These are phyloP conservation scores for Deinandra increscens DNA, from an alignment of 129 eudicot genomes.

Conservation along the genomic window DNA sequence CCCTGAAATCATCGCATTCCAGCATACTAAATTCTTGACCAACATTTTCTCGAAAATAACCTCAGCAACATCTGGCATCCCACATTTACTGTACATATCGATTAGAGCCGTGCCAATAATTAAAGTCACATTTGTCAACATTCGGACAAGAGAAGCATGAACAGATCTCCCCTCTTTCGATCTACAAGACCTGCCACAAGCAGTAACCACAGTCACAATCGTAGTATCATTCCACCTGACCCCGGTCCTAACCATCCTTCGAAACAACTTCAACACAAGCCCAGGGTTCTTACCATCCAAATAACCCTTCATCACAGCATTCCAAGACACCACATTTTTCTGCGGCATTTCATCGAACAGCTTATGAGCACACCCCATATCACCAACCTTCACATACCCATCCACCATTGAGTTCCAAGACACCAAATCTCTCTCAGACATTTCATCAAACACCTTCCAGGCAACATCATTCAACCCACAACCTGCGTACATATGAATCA, in stretches of 20 bases:
- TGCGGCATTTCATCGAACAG: constrained; percentile 36
- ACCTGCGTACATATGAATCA: constrained; percentile 66
- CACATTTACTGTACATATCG: constrained; percentile 79
- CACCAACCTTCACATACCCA: constrained; percentile 4
- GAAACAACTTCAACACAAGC: constrained; percentile 58
- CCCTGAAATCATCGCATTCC: constrained; percentile 91
- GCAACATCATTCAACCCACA: constrained; percentile 59
- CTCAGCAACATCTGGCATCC: constrained; percentile 51
- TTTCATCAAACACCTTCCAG: constrained; percentile 55
- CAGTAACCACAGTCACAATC: constrained; percentile 52
- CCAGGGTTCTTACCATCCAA: constrained; percentile 67
- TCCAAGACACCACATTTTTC: constrained; percentile 67
- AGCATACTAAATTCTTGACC: constrained; percentile 61
- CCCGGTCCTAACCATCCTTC: constrained; percentile 44
- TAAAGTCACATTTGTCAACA: constrained; percentile 33
- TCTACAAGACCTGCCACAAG: constrained; percentile 86
- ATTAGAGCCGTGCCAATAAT: constrained; percentile 61
- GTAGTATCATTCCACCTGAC: constrained; percentile 53
- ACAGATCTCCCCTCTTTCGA: constrained; percentile 78
- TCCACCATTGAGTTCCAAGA: constrained; percentile 57
- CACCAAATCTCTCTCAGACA: constrained; percentile 63
- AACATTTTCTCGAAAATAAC: constrained; percentile 53
- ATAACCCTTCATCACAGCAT: constrained; percentile 32
- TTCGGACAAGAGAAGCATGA: constrained; percentile 53
- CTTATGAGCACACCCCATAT: not conserved